Percentiles rank a stretch among this genome's conserved stretches.
phyloP scores from a whole-genome alignment of 495 filamentous ascomycete genomes.

The Chaetomium cochliodes region DNA sequence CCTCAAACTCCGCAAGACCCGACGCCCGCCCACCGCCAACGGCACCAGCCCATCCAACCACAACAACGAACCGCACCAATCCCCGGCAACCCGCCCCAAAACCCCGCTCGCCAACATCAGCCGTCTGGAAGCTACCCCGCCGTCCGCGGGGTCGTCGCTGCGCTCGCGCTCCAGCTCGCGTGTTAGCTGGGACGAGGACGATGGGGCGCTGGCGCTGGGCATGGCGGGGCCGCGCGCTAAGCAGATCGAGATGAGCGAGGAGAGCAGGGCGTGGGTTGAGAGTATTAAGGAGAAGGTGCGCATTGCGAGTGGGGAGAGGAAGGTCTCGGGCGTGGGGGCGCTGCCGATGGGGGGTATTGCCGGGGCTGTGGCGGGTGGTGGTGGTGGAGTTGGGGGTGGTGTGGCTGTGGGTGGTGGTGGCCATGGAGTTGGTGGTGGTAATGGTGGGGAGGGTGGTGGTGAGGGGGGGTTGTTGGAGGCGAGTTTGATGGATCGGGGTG shows the following conservation, averaged over 20 bases:
- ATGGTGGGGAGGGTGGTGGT: not conserved
- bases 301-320: slow-evolving; percentile 51
- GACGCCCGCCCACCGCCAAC: not conserved
- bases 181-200: slow-evolving; percentile 52
- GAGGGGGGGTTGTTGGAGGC: slow-evolving; percentile 6
- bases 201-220: slow-evolving; percentile 49
- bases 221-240: slow-evolving; percentile 62
- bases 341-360: slow-evolving; percentile 20
- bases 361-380: no score
- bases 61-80: not conserved
- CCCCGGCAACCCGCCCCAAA: slow-evolving; percentile 32
- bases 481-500: slow-evolving; percentile 26
- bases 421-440: not conserved
- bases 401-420: not conserved
- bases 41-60: not conserved
- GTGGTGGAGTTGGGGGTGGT: no score
- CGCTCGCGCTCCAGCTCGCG: slow-evolving; percentile 15
- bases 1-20: slow-evolving; percentile 44
- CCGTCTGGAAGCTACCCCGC: slow-evolving; percentile 29
- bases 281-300: slow-evolving; percentile 67
- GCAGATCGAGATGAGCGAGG: slow-evolving; percentile 58
- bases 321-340: slow-evolving; percentile 12
- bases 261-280: slow-evolving; percentile 70
- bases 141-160: slow-evolving; percentile 37
- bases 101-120: slow-evolving; percentile 36